phyloP scores from a whole-genome alignment of 2,329 filamentous ascomycete genomes.

The Verticillium albo-atrum region DNA sequence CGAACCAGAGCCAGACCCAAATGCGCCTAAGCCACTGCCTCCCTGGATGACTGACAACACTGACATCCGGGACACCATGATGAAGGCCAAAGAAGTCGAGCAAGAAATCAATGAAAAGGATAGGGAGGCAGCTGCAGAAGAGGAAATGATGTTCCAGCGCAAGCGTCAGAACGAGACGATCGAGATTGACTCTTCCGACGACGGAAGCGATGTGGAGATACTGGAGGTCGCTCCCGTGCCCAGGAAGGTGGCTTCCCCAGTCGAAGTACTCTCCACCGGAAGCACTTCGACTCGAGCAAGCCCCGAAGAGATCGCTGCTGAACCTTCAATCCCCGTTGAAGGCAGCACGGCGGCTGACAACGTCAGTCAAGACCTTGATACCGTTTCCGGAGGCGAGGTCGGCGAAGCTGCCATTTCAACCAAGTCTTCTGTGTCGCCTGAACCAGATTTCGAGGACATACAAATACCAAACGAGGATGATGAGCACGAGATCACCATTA shows the following conservation, averaged over 20 bases:
- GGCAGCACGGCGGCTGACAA: neutral
- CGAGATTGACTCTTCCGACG: constrained; percentile 59
- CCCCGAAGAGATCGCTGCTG: neutral
- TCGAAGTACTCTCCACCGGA: neutral
- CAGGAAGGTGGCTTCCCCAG: constrained; percentile 12
- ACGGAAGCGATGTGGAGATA: constrained; percentile 53
- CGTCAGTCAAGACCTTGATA: neutral
- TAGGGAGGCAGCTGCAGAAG: constrained; percentile 50
- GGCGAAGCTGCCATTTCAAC: neutral
- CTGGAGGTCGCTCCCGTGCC: constrained; percentile 41
- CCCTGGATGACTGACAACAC: constrained; percentile 67
- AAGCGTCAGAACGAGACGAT: constrained; percentile 48
- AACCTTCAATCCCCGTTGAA: neutral
- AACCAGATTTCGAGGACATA: constrained; percentile 33
- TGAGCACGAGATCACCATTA: constrained; percentile 23
- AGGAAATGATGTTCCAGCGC: constrained; percentile 40
- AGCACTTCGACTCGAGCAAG: neutral
- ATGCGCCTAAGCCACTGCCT: constrained; percentile 58
- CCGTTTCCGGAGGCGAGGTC: neutral
- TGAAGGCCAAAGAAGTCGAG: constrained; percentile 53
- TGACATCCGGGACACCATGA: constrained; percentile 62
- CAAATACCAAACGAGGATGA: constrained; percentile 17
- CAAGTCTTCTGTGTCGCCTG: constrained; percentile 5
- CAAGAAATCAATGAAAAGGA: constrained; percentile 62
- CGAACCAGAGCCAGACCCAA: constrained; percentile 42